Base-by-base conservation (phyloP, 495 filamentous ascomycete species). In the Aspergillus indologenus region DNA sequence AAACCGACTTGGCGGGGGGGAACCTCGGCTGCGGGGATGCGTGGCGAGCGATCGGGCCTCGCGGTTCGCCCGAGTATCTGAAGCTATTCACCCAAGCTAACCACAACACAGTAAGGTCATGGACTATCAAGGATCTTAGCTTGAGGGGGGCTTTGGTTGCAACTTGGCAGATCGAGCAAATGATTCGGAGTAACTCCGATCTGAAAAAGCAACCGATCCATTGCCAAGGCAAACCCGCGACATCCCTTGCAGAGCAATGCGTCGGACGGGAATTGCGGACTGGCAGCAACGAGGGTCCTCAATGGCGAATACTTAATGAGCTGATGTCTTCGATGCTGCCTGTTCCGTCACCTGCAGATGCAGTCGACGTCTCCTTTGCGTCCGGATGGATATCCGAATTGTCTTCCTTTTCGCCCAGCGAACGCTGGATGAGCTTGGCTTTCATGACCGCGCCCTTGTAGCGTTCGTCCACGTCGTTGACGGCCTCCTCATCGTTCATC, bases 391-490 rank as follows among this genome's bases (percentile, higher is more conserved):
- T 62, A 45, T 65, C 68, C 1, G 66, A 56, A 6, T 62, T 46
- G 22, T 74, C 68, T 59, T 73, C 71, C 34, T 66, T 68, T 61
- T 91, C 89, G 0, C 87, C 86, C 17, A 88, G 74, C 22, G 88
- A 78, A 44, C 83, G 83, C 72, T 92, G 88, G 46, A 96, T 87
- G 49, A 97, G 81, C 69, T 90, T 93, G 1, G 81, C 80, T 67
- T 93, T 93, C n/a, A 85, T 84, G 53, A 86, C 76, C 11, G 91
- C 92, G 61, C 87, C 82, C 73, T 88, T 91, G 53, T 94, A 62
- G 34, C 92, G 79, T 68, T 94, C 90, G 62, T 97, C 91, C 59
- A 92, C 89, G 64, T 93, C 90, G 22, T 86, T 85, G 19, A 96
- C 89, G 5, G 88, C 85, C 46, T 92, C 90, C 62, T 96, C 92